Evolutionary conservation across 805 yeast genomes (phyloP).

Genomic region (Sungouiozyma intestinalis): DNA sequence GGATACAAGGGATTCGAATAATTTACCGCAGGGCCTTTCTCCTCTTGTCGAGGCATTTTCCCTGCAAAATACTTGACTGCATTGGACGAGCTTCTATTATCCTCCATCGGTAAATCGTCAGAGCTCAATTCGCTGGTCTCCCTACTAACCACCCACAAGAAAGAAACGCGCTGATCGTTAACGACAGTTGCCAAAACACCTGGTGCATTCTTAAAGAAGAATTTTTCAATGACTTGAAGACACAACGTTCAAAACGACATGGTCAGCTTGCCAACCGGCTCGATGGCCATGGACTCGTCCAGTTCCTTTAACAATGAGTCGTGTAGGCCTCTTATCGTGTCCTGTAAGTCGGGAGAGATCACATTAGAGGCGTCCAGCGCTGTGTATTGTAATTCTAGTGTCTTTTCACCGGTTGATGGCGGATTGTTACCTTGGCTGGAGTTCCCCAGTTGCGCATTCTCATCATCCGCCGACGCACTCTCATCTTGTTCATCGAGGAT

Average conservation of each 20-base stretch:
- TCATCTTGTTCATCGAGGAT: no score
- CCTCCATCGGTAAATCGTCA: no score
- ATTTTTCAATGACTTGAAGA: conserved; percentile 10
- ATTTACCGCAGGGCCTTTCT: conserved; percentile 14
- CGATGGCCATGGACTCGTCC: conserved; percentile 12
- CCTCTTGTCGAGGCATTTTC: conserved; percentile 23
- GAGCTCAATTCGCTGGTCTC: no score
- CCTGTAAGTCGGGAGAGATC: conserved; percentile 7
- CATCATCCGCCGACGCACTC: conserved; percentile 33
- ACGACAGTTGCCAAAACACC: no score
- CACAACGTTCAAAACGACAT: conserved; percentile 10
- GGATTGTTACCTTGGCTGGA: background rate
- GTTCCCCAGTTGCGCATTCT: conserved; percentile 11
- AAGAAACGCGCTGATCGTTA: no score
- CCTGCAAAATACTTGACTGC: conserved; percentile 22
- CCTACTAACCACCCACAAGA: no score
- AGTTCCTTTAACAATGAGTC: conserved; percentile 8
- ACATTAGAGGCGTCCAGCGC: conserved; percentile 8
- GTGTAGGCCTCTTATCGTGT: conserved; percentile 8
- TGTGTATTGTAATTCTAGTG: conserved; percentile 2
- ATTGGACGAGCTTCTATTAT: conserved; percentile 6
- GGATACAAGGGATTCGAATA: conserved; percentile 23
- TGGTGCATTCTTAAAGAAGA: background rate
- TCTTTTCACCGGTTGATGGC: background rate
- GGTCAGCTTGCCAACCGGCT: conserved; percentile 11